These are phyloP conservation scores for Cicer judaicum DNA, from an alignment of 306 rosid genomes.

Conservation along the genomic window DNA sequence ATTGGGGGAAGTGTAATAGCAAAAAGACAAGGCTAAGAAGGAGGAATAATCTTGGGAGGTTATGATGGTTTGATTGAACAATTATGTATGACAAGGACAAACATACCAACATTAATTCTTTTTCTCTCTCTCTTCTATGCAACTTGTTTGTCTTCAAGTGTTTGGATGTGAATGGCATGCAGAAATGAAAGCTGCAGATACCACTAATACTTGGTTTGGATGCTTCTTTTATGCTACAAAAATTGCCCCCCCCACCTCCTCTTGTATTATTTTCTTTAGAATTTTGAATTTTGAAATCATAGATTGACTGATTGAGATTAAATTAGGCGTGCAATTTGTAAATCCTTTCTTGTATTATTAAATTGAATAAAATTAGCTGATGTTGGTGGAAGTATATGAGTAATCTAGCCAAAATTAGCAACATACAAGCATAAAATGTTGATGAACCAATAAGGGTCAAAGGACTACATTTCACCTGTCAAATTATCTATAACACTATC, in stretches of 20 bases:
- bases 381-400: slow-evolving; percentile 47
- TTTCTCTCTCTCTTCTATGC: slow-evolving; percentile 50
- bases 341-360: slow-evolving; percentile 35
- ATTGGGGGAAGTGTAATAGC: slow-evolving; percentile 56
- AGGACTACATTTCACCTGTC: slow-evolving; percentile 37
- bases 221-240: slow-evolving; percentile 60
- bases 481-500: slow-evolving; percentile 42
- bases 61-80: slow-evolving; percentile 66
- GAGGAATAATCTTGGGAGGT: slow-evolving; percentile 58
- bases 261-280: slow-evolving; percentile 48
- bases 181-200: slow-evolving; percentile 72
- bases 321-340: slow-evolving; percentile 48
- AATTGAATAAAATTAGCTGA: slow-evolving; percentile 22
- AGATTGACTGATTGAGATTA: slow-evolving; percentile 46
- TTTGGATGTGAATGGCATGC: slow-evolving; percentile 84
- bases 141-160: slow-evolving; percentile 65
- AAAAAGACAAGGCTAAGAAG: slow-evolving; percentile 54
- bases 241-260: slow-evolving; percentile 25
- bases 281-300: slow-evolving; percentile 42
- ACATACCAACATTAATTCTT: slow-evolving; percentile 65
- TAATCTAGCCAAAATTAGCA: slow-evolving; percentile 43
- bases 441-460: slow-evolving; percentile 45
- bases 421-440: slow-evolving; percentile 51
- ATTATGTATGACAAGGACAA: slow-evolving; percentile 73
- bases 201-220: slow-evolving; percentile 55